phyloP scores from a whole-genome alignment of 1,284 basidiomycete genomes.

The Psilocybe mexicana region DNA sequence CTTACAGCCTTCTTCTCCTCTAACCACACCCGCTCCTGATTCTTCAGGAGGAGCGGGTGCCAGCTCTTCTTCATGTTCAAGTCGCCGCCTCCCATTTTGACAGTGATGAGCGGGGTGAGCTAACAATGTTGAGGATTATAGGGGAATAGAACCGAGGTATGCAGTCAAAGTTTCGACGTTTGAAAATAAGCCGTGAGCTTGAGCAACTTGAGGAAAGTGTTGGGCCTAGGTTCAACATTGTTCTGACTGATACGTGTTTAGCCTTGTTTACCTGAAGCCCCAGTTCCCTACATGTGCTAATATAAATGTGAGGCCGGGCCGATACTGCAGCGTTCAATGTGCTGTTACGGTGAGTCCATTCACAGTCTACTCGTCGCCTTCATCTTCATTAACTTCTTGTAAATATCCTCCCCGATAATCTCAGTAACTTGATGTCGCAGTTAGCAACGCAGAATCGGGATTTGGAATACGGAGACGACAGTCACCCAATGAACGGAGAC shows the following conservation, averaged over 20 bases:
- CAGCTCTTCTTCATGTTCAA: constrained; percentile 98
- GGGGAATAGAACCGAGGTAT: constrained; percentile 3
- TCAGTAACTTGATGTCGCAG: constrained; percentile 22
- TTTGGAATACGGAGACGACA: constrained; percentile 28
- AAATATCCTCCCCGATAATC: neutral
- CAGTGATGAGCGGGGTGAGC: constrained; percentile 25
- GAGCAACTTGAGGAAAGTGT: neutral
- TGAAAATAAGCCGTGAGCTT: no score
- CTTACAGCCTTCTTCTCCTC: constrained; percentile 94
- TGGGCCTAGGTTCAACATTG: neutral
- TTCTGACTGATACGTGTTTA: constrained; percentile 4
- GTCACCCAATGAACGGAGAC: constrained; percentile 33
- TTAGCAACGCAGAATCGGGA: constrained; percentile 21
- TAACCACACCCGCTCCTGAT: constrained; percentile 99
- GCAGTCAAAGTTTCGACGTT: neutral
- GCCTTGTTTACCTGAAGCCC: constrained; percentile 4
- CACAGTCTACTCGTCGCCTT: no score
- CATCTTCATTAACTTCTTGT: neutral
- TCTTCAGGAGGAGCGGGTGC: constrained; percentile 97
- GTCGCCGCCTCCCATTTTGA: constrained; percentile 94
- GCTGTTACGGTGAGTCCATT: no score
- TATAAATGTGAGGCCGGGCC: neutral
- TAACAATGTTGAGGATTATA: constrained; percentile 8
- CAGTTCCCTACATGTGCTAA: neutral
- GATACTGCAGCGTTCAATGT: no score